Base-by-base conservation (phyloP, 83 land plant species). In the Picea mariana region DNA sequence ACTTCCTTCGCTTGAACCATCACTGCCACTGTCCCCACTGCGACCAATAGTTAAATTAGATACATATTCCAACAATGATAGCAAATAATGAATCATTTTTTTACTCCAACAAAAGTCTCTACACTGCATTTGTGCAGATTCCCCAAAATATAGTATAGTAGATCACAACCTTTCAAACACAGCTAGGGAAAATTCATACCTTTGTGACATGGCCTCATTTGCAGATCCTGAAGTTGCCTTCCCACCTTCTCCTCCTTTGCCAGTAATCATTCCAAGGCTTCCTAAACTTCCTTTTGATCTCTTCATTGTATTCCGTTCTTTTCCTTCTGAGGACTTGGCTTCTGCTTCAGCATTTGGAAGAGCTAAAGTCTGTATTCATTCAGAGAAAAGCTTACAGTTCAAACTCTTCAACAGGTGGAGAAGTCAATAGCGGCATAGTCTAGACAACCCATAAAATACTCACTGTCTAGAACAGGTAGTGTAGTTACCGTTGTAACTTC, bases 21-120 rank as follows among this genome's bases (percentile, higher is more conserved):
- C 96, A 63, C 89, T 88, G 21, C 94, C 94, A 84, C 92, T 93
- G 59, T 92, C 94, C 78, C 79, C 92, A 87, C 91, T 89, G 82
- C 38, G 44, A 21, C 6, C n/a, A 59, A 26, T 13, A 26, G 21
- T 16, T 59, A 61, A 79, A 80, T 67, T 78, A 83, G 52, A 40
- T 78, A 83, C 16, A 40, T 62, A 69, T 81, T 71, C 69, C 9
- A 42, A 81, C 61, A 67, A 15, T 60, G n/a, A 5, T 23, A 11
- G n/a, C 3, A 17, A 58, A 26, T 59, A 59, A 6, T 13, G 17
- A 18, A 42, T 73, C 38, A 24, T 17, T 16, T 27, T 3, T 62
- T 21, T 13, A 13, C 23, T 77, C 58, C 13, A 1, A 52, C 58
- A 52, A 52, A 52, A 52, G 58, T 52, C 58, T 52, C 58, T 52